Evolutionary conservation across 2,329 filamentous ascomycete genomes (phyloP).

Genomic region (Lachnellula suecica): DNA sequence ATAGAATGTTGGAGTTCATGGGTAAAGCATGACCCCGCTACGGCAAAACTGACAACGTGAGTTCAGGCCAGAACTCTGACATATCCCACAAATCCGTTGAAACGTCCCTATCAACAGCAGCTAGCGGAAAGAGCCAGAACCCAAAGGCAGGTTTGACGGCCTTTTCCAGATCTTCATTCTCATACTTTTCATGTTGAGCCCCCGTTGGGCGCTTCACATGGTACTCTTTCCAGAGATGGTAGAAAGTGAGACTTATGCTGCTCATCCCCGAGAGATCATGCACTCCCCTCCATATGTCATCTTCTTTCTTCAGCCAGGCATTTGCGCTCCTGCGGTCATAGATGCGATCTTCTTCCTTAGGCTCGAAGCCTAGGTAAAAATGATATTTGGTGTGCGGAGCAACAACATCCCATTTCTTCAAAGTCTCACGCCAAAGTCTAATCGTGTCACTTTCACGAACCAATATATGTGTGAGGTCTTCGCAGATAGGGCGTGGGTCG

Average conservation of each 20-base stretch:
- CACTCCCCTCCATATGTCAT: neutral
- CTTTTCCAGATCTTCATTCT: neutral
- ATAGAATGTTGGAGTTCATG: no score
- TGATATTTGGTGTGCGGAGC: neutral
- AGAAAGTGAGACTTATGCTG: neutral
- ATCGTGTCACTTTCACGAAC: neutral
- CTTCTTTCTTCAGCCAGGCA: slow-evolving; percentile 3
- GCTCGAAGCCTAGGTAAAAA: neutral
- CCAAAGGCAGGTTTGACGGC: slow-evolving; percentile 6
- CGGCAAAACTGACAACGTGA: neutral
- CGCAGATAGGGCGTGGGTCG: slow-evolving; percentile 3
- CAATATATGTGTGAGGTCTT: slow-evolving; percentile 1
- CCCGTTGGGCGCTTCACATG: neutral
- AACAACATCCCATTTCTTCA: slow-evolving; percentile 1
- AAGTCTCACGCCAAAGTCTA: neutral
- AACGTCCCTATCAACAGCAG: neutral
- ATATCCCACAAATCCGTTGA: slow-evolving; percentile 3
- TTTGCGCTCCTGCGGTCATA: slow-evolving; percentile 2
- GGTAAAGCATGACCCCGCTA: no score
- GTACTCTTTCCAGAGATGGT: neutral
- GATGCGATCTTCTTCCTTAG: neutral
- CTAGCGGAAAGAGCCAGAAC: slow-evolving; percentile 5
- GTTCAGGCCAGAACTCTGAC: slow-evolving; percentile 3
- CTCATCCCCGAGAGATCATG: neutral
- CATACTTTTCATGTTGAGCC: neutral